Conservation (phyloP, 2,329 filamentous ascomycete species). For the Curvularia sp. region DNA sequence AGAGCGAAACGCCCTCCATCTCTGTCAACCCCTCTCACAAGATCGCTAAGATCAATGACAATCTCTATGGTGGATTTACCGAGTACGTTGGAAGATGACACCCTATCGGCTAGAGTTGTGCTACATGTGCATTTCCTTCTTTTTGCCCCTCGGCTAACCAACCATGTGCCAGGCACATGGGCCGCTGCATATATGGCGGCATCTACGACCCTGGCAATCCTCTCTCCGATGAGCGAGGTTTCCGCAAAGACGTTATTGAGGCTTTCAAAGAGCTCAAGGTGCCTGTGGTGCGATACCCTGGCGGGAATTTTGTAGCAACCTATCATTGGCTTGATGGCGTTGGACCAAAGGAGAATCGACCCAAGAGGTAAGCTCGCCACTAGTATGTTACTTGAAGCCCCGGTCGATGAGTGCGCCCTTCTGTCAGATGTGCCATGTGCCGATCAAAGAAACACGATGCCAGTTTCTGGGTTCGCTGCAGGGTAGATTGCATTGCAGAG, state of each 20-base stretch:
- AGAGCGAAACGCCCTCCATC: conserved; percentile 68
- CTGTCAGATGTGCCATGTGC: background rate
- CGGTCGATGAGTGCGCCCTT: background rate
- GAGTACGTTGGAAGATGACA: conserved; percentile 63
- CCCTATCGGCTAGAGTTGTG: conserved; percentile 1
- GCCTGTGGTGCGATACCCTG: conserved; percentile 80
- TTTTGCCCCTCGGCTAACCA: conserved; percentile 30
- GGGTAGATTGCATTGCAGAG: background rate
- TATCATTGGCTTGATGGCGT: conserved; percentile 87
- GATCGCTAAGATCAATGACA: conserved; percentile 76
- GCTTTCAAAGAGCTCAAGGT: conserved; percentile 76
- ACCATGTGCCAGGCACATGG: conserved; percentile 72
- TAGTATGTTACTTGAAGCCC: background rate
- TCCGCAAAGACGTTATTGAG: conserved; percentile 78
- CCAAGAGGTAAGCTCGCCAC: conserved; percentile 54
- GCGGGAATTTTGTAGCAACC: conserved; percentile 83
- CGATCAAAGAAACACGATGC: too few species aligned
- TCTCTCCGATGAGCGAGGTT: conserved; percentile 76
- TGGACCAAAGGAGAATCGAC: conserved; percentile 73
- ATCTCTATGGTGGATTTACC: conserved; percentile 84
- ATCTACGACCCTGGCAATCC: conserved; percentile 80
- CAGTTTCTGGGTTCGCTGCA: background rate
- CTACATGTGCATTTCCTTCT: conserved; percentile 6
- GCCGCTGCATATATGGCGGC: conserved; percentile 85
- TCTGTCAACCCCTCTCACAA: conserved; percentile 69